Evolutionary conservation across 768 basidiomycete genomes (phyloP).

Genomic region (Leccinum fibrillosum): DNA sequence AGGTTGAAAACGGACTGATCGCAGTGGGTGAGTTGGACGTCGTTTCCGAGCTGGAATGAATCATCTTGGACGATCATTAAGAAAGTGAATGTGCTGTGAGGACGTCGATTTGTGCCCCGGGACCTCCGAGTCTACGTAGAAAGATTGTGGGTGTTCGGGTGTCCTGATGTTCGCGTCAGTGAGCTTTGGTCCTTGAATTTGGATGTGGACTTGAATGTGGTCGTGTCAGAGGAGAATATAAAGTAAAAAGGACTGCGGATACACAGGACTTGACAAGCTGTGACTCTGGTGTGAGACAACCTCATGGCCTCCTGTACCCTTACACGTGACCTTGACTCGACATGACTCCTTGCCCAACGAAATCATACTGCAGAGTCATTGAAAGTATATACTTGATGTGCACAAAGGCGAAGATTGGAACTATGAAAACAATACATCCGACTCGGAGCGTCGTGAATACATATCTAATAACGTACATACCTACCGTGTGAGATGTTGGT

Average conservation of each 20-base stretch:
- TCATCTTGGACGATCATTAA: conserved; percentile 27
- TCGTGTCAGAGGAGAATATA: neutral
- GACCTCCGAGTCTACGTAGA: neutral
- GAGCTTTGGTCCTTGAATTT: neutral
- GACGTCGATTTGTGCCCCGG: neutral
- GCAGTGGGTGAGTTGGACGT: conserved; percentile 32
- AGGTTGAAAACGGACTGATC: conserved; percentile 39
- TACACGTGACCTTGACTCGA: conserved; percentile 13
- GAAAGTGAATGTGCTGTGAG: neutral
- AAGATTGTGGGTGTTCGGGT: neutral
- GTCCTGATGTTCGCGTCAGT: neutral
- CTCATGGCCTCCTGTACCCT: neutral
- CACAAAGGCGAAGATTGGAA: neutral
- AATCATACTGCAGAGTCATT: neutral
- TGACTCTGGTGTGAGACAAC: conserved; percentile 6
- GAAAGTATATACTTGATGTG: neutral
- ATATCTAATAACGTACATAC: neutral
- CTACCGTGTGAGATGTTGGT: neutral
- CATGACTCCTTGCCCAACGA: no score
- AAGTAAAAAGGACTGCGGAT: conserved; percentile 1
- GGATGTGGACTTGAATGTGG: neutral
- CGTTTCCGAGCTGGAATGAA: conserved; percentile 35
- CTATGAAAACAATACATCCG: neutral
- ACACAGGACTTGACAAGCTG: conserved; percentile 3
- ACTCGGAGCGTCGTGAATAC: neutral